Base-by-base conservation (phyloP, 768 basidiomycete genomes). In the Auriscalpium vulgare region DNA sequence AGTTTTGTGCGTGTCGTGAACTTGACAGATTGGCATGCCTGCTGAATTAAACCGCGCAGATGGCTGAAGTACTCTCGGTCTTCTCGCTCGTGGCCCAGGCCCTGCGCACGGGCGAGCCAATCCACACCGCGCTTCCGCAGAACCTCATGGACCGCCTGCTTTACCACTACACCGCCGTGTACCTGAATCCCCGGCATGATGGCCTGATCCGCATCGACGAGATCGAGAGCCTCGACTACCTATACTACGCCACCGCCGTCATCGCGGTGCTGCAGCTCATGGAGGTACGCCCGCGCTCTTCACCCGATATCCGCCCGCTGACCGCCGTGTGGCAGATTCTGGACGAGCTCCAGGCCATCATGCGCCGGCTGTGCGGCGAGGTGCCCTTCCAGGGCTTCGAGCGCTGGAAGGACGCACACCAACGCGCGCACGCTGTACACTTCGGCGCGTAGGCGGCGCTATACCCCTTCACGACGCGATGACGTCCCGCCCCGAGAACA, bases 31-130 rank as follows among this genome's bases (percentile, higher is more conserved):
- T 17, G 47, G 14, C 51, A n/a, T 35, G 35, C 10, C 35, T 50
- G 34, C 16, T 29, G 2, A 29, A 29, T 29, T 29, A 29, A 29
- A 29, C 29, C 29, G 5, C 35, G 6, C 57, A 76, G 71, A 72
- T 71, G 49, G 64, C 68, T 29, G 79, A 81, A 54, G 72, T 79
- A 8, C 71, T 79, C 56, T 67, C 76, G 0, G 67, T 78, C n/a
- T 62, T 62, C 36, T 37, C 61, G 23, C 56, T 56, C 14, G 59
- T 62, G 36, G 60, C 61, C 3, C 61, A 62, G 34, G 54, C 61
- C 8, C 61, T 62, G 50, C 45, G 40, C 16, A 62, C 49, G 21
- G 59, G 56, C 16, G 53, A 54, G 45, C 61, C 61, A n/a, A 53
- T 62, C 50, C 61, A 61, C 47, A 49, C 50, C 7, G 53, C 60